These are phyloP conservation scores for Cyclotella kingstonii DNA, from an alignment of 108 stramenopile species.

Conservation along the genomic window DNA sequence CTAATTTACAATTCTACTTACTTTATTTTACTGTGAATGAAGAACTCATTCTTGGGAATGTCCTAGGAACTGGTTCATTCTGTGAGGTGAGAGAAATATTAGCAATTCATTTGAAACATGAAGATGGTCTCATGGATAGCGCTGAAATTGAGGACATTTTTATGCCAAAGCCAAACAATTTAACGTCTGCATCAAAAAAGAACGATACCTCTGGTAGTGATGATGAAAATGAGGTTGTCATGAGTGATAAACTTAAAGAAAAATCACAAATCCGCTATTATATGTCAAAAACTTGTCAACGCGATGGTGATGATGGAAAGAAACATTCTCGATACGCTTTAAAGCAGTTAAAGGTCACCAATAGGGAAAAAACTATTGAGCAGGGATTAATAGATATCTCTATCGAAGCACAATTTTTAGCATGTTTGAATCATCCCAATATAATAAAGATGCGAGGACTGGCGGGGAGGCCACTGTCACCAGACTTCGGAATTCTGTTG, in stretches of 20 bases:
- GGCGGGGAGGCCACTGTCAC: constrained; percentile 44
- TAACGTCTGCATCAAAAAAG: background rate
- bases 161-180: constrained; percentile 1
- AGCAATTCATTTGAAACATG: constrained; percentile 50
- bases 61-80: constrained; percentile 72
- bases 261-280: constrained; percentile 30
- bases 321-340: constrained; percentile 35
- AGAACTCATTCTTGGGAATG: constrained; percentile 69
- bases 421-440: constrained; percentile 63
- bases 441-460: constrained; percentile 61
- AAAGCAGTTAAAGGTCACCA: constrained; percentile 28
- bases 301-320: constrained; percentile 6
- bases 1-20: background rate
- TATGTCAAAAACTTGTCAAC: constrained; percentile 29
- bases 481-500: constrained; percentile 56
- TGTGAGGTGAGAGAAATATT: constrained; percentile 73
- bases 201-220: background rate
- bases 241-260: constrained; percentile 15
- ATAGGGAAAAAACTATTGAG: constrained; percentile 13
- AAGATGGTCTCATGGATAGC: constrained; percentile 19
- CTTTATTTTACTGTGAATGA: background rate
- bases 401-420: constrained; percentile 69
- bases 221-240: constrained; percentile 34
- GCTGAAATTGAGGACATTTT: constrained; percentile 8
- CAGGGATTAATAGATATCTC: constrained; percentile 62